phyloP scores from a whole-genome alignment of 2,329 filamentous ascomycete species.

The Cadophora gregata region DNA sequence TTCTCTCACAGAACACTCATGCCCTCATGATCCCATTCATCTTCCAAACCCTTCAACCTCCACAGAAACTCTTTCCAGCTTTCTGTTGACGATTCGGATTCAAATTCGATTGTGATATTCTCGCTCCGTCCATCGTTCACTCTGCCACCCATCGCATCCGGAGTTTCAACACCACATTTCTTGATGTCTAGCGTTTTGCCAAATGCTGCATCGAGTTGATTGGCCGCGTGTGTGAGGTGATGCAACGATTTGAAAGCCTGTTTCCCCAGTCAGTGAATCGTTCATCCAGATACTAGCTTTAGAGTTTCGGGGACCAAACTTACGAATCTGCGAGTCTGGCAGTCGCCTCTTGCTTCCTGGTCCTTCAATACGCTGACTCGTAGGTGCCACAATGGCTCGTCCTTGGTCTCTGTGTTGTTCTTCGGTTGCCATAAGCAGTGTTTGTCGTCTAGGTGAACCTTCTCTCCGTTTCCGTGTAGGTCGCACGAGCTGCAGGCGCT shows the following conservation, averaged over 20 bases:
- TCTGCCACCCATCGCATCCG: constrained; percentile 38
- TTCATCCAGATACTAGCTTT: constrained; percentile 1
- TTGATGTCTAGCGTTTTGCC: constrained; percentile 31
- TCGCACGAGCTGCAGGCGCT: constrained; percentile 27
- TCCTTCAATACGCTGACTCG: constrained; percentile 37
- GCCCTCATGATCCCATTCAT: constrained; percentile 34
- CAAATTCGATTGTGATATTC: constrained; percentile 39
- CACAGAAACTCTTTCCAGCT: constrained; percentile 35
- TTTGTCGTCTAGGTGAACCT: constrained; percentile 31
- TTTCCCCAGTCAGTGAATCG: constrained; percentile 21
- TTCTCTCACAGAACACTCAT: constrained; percentile 26
- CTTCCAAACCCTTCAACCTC: constrained; percentile 32
- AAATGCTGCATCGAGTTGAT: constrained; percentile 37
- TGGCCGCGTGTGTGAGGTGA: constrained; percentile 35
- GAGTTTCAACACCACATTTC: constrained; percentile 36
- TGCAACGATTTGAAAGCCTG: constrained; percentile 39
- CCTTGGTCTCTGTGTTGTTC: constrained; percentile 2
- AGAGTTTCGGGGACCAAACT: constrained; percentile 17
- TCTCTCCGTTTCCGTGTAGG: constrained; percentile 35
- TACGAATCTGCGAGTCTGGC: constrained; percentile 36
- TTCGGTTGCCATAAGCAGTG: constrained; percentile 36
- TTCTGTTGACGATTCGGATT: constrained; percentile 29
- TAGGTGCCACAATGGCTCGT: constrained; percentile 36
- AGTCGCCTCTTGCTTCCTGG: constrained; percentile 35
- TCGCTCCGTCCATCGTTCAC: constrained; percentile 38